phyloP scores from a whole-genome alignment of 345 rosid species.

The Eucalyptus tenuipes region DNA sequence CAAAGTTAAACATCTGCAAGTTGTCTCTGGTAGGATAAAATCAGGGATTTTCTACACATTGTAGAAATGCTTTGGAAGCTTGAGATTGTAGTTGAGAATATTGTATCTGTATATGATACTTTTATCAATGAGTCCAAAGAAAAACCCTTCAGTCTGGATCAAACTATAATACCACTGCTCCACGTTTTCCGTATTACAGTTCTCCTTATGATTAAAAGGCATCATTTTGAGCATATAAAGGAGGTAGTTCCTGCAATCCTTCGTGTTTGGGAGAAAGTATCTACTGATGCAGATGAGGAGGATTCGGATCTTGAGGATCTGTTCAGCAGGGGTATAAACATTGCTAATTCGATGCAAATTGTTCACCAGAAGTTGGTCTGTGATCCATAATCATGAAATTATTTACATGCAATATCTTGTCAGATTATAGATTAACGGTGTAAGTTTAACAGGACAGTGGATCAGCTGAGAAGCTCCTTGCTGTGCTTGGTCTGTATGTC shows the following conservation, averaged over 20 bases:
- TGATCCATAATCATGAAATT: not conserved
- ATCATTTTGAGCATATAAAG: conserved; percentile 68
- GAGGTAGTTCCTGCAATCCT: conserved; percentile 55
- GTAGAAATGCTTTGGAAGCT: not conserved
- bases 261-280: conserved; percentile 34
- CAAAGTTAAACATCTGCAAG: not conserved
- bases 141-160: not conserved
- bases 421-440: not conserved
- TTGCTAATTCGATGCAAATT: conserved; percentile 45
- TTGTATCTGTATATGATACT: not conserved
- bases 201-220: conserved; percentile 45
- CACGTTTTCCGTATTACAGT: conserved; percentile 29
- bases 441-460: conserved; percentile 35
- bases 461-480: conserved; percentile 35
- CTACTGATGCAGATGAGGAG: conserved; percentile 17
- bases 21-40: not conserved
- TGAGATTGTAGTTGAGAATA: not conserved
- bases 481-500: conserved; percentile 66
- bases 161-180: not conserved
- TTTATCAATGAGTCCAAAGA: not conserved
- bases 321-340: conserved; percentile 43
- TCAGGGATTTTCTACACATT: not conserved
- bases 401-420: not conserved
- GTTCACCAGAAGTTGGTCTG: conserved; percentile 53
- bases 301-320: conserved; percentile 24